Conservation (phyloP, 768 basidiomycete species). For the Kwoniella dendrophila region DNA sequence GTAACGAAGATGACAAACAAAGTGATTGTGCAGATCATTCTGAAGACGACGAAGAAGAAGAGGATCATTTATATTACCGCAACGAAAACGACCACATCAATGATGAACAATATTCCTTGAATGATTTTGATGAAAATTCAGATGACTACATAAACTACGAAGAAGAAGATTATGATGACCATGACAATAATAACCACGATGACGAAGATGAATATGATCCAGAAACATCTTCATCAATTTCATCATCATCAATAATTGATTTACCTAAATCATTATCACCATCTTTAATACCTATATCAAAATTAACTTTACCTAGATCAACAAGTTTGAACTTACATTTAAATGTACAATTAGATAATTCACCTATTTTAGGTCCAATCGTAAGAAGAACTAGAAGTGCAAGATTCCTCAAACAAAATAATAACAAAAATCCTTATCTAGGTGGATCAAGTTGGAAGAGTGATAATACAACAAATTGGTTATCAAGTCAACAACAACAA, state of each 20-base stretch:
- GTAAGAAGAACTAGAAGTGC: constrained; percentile 36
- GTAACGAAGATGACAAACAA: too few species aligned
- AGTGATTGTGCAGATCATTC: constrained; percentile 1
- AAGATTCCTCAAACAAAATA: constrained; percentile 21
- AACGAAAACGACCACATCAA: too few species aligned
- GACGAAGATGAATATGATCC: constrained; percentile 14
- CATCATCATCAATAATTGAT: constrained; percentile 44
- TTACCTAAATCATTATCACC: constrained; percentile 40
- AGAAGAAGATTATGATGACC: constrained; percentile 2
- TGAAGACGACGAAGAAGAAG: constrained; percentile 5
- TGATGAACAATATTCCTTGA: too few species aligned
- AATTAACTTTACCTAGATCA: neutral
- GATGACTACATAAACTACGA: constrained; percentile 5
- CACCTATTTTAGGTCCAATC: constrained; percentile 26
- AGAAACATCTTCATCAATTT: constrained; percentile 29
- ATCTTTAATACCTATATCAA: constrained; percentile 25
- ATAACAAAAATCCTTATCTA: neutral
- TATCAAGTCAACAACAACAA: too few species aligned
- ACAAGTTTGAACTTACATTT: constrained; percentile 28
- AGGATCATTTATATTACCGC: neutral
- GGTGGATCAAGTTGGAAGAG: too few species aligned
- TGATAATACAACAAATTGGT: too few species aligned
- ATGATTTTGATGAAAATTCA: neutral
- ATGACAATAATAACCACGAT: neutral
- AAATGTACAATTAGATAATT: neutral